phyloP scores from a whole-genome alignment of 1,139 yeast genomes.

The Yamadazyma dushanensis region DNA sequence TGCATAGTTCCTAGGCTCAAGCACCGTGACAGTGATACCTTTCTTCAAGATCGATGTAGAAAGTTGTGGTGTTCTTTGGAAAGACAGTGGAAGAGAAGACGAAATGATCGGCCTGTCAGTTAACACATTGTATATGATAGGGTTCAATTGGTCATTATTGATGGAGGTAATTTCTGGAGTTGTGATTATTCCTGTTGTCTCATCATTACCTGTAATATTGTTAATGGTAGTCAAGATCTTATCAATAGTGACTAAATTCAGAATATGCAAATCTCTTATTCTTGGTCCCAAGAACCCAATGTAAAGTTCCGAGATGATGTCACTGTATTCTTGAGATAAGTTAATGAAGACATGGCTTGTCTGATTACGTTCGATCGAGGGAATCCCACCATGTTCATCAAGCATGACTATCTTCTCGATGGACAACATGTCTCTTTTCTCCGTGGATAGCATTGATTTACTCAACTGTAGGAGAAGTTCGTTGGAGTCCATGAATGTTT shows the following conservation, averaged over 20 bases:
- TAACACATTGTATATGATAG: constrained; percentile 81
- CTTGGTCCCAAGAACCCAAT: constrained; percentile 51
- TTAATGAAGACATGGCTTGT: constrained; percentile 89
- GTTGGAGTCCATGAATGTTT: constrained; percentile 36
- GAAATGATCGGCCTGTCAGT: constrained; percentile 94
- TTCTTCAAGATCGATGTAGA: constrained; percentile 79
- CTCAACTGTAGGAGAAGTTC: constrained; percentile 29
- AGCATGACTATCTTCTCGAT: constrained; percentile 80
- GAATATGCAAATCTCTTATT: constrained; percentile 50
- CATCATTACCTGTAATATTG: constrained; percentile 35
- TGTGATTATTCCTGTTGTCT: constrained; percentile 45
- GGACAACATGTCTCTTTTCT: constrained; percentile 36
- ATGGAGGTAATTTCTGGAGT: constrained; percentile 47
- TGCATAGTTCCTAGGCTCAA: constrained; percentile 35
- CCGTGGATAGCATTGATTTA: constrained; percentile 23
- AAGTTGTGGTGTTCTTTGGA: constrained; percentile 59
- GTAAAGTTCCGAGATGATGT: constrained; percentile 60
- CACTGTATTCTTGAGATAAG: constrained; percentile 75
- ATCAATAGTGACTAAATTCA: constrained; percentile 57
- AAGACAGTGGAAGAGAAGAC: constrained; percentile 83
- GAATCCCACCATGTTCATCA: constrained; percentile 86
- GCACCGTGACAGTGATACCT: constrained; percentile 67
- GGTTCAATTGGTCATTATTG: constrained; percentile 57
- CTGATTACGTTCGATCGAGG: constrained; percentile 76
- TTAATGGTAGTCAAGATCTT: constrained; percentile 33